Percentiles rank a stretch among this genome's conserved stretches.
Conservation (phyloP, 2,329 filamentous ascomycete genomes). For the Xylaria arbuscula region DNA sequence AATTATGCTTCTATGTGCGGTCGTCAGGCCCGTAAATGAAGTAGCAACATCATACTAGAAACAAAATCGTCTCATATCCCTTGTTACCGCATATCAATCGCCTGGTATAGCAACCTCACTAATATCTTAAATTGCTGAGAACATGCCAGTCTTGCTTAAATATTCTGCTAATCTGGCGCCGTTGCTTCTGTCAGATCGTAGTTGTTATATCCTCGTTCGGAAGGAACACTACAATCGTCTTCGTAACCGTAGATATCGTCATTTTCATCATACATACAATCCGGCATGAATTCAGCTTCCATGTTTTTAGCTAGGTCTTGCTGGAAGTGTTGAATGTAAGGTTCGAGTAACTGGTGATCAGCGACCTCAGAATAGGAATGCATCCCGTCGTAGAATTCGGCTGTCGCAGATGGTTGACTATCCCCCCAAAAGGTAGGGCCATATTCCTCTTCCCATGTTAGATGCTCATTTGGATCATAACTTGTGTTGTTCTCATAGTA, state of each 20-base stretch:
- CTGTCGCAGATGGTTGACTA: background rate
- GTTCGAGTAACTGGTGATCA: background rate
- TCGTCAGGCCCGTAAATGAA: too few relatives aligned
- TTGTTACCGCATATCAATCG: background rate
- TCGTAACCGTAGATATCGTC: constrained; percentile 14
- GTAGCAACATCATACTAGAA: too few relatives aligned
- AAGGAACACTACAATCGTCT: background rate
- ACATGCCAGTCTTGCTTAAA: too few relatives aligned
- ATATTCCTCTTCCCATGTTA: background rate
- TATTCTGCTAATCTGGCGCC: background rate
- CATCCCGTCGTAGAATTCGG: background rate
- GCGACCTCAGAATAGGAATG: background rate
- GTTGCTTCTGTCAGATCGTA: background rate
- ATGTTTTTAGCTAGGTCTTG: background rate
- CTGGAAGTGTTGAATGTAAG: background rate
- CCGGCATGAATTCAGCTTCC: constrained; percentile 15
- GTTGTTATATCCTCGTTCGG: background rate
- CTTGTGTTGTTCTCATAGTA: background rate
- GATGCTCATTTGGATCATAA: constrained; percentile 4
- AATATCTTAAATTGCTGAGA: too few relatives aligned
- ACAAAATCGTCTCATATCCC: background rate
- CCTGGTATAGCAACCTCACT: background rate
- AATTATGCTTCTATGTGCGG: too few relatives aligned
- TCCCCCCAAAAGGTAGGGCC: background rate
- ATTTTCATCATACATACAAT: constrained; percentile 20